Base-by-base conservation (phyloP, 176 grass and related monocot genomes). In the Alloteropsis semialata region DNA sequence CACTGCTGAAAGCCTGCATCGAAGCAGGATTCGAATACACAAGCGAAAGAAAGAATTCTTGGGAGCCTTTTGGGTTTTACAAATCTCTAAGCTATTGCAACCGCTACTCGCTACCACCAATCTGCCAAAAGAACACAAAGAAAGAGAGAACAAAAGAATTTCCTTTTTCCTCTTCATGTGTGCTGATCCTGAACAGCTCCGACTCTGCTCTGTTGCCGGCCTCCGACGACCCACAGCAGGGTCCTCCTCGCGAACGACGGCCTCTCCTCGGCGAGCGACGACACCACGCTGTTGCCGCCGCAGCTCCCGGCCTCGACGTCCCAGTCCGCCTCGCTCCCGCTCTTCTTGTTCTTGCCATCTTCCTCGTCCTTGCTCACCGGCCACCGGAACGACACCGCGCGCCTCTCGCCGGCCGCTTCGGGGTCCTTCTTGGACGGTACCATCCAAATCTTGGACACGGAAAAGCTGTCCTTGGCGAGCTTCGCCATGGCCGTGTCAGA, bases 381-480 rank as follows among this genome's bases (percentile, higher is more conserved):
- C 87, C 90, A 90, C 49, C 93, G 89, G 88, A 99, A 99, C 46
- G 96, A 99, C 69, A 88, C 46, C 29, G 96, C 85, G 36, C 91
- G 87, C 76, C 96, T 72, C 51, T 88, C 88, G 81, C 64, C 37
- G 87, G 27, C 24, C 29, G 12, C 55, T 32, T 72, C 44, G 3
- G 18, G 63, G 27, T 84, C 82, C 65, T 87, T 91, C 49, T 51
- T 82, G 15, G 64, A 15, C 3, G 81, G 68, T 50, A 90, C 88
- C 87, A 99, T 87, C 96, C 96, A 99, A 22, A 77, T 92, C 84
- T 96, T 96, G 39, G 96, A 99, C 32, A 86, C 61, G 32, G 93
- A 99, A 79, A 99, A 96, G 77, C 96, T 96, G 78, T 94, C 93
- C 50, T 95, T 98, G 65, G 57, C 16, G 21, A 92, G 90, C 81